A percentile compares a stretch with the other conserved stretches of the same genome.
These are phyloP conservation scores for Dichomitus squalens DNA, from an alignment of 1,284 basidiomycete genomes.

Conservation along the genomic window DNA sequence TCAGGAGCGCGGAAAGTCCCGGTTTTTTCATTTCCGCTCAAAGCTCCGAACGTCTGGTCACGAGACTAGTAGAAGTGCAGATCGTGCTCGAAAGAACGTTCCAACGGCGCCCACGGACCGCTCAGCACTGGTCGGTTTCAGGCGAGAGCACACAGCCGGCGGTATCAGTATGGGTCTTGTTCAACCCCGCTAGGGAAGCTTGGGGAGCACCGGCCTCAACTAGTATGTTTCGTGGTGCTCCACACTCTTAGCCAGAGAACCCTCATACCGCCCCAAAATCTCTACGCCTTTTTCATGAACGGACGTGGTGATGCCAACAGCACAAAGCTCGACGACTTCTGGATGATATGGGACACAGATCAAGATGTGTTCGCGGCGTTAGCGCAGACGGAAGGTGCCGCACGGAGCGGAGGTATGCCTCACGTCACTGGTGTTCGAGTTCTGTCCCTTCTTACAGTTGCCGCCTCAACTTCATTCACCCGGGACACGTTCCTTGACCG, in stretches of 20 bases:
- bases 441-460: background rate
- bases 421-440: too few species aligned
- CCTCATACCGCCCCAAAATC: background rate
- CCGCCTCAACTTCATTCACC: background rate
- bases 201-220: background rate
- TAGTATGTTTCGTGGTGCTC: background rate
- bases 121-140: background rate
- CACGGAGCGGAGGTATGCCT: conserved; percentile 17
- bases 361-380: conserved; percentile 14
- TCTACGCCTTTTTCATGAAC: conserved; percentile 4
- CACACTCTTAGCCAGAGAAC: background rate
- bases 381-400: conserved; percentile 12
- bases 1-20: too few species aligned
- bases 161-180: background rate
- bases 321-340: conserved; percentile 2
- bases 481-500: background rate
- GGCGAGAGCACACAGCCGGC: conserved; percentile 3
- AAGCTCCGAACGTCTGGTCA: too few species aligned
- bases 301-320: conserved; percentile 2
- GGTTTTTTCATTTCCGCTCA: too few species aligned
- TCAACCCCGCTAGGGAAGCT: background rate
- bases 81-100: background rate
- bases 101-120: background rate
- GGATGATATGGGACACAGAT: conserved; percentile 1
- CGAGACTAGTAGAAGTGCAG: too few species aligned